These are phyloP conservation scores for Moringa oleifera DNA, from an alignment of 345 rosid species.

Conservation along the genomic window DNA sequence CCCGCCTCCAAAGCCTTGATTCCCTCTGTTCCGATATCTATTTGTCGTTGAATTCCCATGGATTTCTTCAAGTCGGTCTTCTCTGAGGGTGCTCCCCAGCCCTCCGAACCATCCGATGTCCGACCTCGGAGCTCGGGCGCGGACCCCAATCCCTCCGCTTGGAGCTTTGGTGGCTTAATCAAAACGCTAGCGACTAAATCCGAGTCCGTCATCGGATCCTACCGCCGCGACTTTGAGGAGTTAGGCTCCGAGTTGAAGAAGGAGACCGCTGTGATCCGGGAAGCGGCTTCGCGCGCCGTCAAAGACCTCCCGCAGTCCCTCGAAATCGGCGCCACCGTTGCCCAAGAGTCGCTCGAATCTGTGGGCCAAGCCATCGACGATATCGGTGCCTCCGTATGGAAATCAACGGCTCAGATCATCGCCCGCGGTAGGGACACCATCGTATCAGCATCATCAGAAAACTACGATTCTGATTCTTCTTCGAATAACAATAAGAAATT, in stretches of 20 bases:
- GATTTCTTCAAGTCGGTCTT: slow-evolving; percentile 70
- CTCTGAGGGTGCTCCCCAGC: slow-evolving; percentile 35
- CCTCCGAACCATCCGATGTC: slow-evolving; percentile 25
- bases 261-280: slow-evolving; percentile 60
- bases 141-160: slow-evolving; percentile 21
- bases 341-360: slow-evolving; percentile 70
- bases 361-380: slow-evolving; percentile 81
- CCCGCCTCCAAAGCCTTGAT: not conserved
- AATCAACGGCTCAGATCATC: slow-evolving; percentile 66
- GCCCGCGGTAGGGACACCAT: slow-evolving; percentile 56
- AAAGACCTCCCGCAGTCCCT: slow-evolving; percentile 55
- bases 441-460: slow-evolving; percentile 21
- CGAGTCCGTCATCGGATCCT: slow-evolving; percentile 60
- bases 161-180: slow-evolving; percentile 60
- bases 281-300: slow-evolving; percentile 73
- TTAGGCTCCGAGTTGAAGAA: slow-evolving; percentile 63
- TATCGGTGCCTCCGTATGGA: slow-evolving; percentile 70
- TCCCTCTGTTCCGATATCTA: not conserved
- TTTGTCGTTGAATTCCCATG: slow-evolving; percentile 26
- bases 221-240: slow-evolving; percentile 71
- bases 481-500: not conserved
- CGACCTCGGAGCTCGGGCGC: slow-evolving; percentile 12
- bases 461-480: slow-evolving; percentile 23
- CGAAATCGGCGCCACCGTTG: slow-evolving; percentile 70
- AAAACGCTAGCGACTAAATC: slow-evolving; percentile 47